Base-by-base conservation (phyloP, 108 stramenopile genomes). In the Nitzschia inconspicua region DNA sequence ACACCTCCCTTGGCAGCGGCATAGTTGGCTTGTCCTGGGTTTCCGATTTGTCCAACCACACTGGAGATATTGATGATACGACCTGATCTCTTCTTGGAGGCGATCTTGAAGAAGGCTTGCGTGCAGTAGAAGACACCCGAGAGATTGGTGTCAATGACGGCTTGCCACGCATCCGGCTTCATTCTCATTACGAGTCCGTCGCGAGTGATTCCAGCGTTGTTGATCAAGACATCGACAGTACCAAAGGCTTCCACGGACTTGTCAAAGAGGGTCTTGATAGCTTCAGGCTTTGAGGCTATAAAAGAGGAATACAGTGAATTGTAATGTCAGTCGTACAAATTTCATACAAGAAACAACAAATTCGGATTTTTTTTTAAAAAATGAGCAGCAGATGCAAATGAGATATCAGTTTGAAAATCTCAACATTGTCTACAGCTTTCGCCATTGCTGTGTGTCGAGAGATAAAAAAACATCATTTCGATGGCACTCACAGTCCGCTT, bases 11-110 rank as follows among this genome's bases (percentile, higher is more conserved):
- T 96, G 61, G 95, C 89, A 30, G 95, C 92, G 5, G 92, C 89
- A 46, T 96, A 96, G 85, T 96, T 96, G 29, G 95, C 95, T 71
- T 96, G 95, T 63, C 93, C 93, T 41, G 95, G 88, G 61, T 98
- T 98, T 54, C 97, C 97, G 63, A 98, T 88, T 63, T 95, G 96
- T 27, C 97, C 97, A n/a, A 98, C 96, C 41, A 98, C 93, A 41
- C 79, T 82, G 37, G 93, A 79, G 57, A 98, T 95, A 79, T 98
- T 98, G 74, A 98, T 94, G 69, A 98, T 95, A 37, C 95, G 88
- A 52, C 97, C 97, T 3, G 74, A 79, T 37, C 92, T 77, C 80
- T 96, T 90, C 82, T 92, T 95, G 51, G 93, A 75, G 25, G 86
- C 80, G 63, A 95, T 68, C 63, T 86, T 62, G 70, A 94, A 95